Conservation (phyloP, 768 basidiomycete species). For the Hemileccinum rubropunctum region DNA sequence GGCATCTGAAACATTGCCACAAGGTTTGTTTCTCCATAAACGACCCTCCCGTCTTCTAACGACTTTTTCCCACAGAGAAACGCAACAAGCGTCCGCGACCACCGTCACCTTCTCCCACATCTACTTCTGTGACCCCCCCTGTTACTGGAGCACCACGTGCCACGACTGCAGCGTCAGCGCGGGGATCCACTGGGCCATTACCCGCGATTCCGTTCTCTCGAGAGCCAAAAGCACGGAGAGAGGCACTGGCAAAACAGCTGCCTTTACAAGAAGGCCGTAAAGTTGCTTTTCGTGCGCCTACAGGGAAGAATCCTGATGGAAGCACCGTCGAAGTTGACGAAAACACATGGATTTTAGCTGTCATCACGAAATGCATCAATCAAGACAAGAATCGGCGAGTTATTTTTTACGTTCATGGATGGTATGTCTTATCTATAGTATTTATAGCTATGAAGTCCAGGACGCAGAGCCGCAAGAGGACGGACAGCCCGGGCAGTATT, state of each 20-base stretch:
- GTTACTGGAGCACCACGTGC: conserved; percentile 20
- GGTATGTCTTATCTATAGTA: neutral
- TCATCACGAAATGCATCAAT: conserved; percentile 66
- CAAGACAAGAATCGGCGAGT: conserved; percentile 67
- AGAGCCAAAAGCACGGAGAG: conserved; percentile 65
- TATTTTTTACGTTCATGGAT: neutral
- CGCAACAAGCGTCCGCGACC: conserved; percentile 73
- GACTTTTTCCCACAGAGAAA: conserved; percentile 48
- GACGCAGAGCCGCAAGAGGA: conserved; percentile 84
- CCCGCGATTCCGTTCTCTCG: conserved; percentile 51
- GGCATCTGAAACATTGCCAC: conserved; percentile 58
- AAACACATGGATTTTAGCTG: conserved; percentile 75
- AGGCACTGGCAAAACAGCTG: conserved; percentile 57
- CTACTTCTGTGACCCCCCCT: conserved; percentile 37
- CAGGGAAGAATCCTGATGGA: conserved; percentile 47
- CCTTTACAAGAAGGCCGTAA: conserved; percentile 73
- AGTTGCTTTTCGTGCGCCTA: conserved; percentile 76
- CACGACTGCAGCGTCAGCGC: conserved; percentile 28
- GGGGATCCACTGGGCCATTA: conserved; percentile 57
- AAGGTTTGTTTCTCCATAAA: conserved; percentile 42
- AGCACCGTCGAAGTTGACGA: conserved; percentile 51
- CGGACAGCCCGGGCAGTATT: conserved; percentile 66
- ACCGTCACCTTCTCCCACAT: conserved; percentile 63
- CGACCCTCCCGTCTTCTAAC: conserved; percentile 1
- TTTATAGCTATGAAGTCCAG: conserved; percentile 75